phyloP scores from a whole-genome alignment of 2,329 filamentous ascomycete species.

The Fusarium vanettenii region DNA sequence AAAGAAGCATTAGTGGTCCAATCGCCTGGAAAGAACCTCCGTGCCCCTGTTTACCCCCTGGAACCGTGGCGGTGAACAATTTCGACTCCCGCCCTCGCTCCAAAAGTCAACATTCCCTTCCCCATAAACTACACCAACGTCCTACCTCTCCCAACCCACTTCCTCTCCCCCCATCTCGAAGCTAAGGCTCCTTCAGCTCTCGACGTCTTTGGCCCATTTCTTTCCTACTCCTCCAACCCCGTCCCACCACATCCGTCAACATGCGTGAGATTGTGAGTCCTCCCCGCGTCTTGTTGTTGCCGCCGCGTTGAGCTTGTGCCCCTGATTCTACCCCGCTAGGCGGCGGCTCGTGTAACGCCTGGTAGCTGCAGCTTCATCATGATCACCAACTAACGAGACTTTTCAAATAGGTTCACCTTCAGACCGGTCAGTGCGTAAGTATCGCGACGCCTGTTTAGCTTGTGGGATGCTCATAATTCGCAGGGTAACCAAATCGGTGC shows the following conservation, averaged over 20 bases:
- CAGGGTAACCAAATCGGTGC: constrained; percentile 99
- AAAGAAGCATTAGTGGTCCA: constrained; percentile 42
- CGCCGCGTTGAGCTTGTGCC: constrained; percentile 32
- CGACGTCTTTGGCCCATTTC: constrained; percentile 42
- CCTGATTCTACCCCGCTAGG: constrained; percentile 55
- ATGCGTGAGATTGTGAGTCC: constrained; percentile 78
- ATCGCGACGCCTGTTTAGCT: constrained; percentile 13
- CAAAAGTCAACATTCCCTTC: constrained; percentile 52
- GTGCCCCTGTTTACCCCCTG: constrained; percentile 41
- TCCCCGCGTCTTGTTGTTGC: constrained; percentile 17
- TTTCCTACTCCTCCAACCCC: constrained; percentile 41
- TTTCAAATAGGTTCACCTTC: constrained; percentile 90
- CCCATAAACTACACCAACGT: constrained; percentile 38
- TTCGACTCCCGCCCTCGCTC: constrained; percentile 37
- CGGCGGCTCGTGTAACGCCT: constrained; percentile 23
- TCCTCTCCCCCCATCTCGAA: constrained; percentile 45
- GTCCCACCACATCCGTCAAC: constrained; percentile 52
- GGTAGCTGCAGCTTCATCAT: constrained; percentile 35
- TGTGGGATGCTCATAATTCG: constrained; percentile 51
- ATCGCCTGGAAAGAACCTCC: constrained; percentile 39
- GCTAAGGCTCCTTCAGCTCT: constrained; percentile 49
- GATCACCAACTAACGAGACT: constrained; percentile 65
- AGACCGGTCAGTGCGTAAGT: constrained; percentile 98
- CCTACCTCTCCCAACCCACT: constrained; percentile 46
- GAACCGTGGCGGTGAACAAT: constrained; percentile 52